Evolutionary conservation across 495 filamentous ascomycete species (phyloP), one percentile per base, ranked within the genome.

Genomic region (Lasiosphaeris hirsuta): DNA sequence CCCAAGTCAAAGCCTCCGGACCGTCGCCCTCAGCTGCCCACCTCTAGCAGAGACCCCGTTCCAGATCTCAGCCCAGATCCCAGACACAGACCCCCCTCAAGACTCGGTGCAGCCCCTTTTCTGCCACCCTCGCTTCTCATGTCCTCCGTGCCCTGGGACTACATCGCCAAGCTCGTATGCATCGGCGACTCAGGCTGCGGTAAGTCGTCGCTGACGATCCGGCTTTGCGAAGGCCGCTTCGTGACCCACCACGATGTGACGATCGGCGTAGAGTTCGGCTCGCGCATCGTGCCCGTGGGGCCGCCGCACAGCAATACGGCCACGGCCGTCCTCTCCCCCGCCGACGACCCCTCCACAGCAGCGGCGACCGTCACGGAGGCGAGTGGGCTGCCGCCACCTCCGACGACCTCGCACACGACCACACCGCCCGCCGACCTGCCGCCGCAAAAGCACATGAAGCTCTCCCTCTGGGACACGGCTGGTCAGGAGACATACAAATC

Each of bases 401-500:
- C 41, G 5, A 69, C 54, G 10, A 49, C 51, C 39, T 42, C 63
- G 41, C 17, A 19, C 15, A 10, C 59, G n/a, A 10, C 60, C 13
- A 13, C 54, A 15, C 51, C 61, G 5, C n/a, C 49, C 56, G 64
- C 45, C 18, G 67, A 65, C 23, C 59, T 57, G 30, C 50, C 55
- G 9, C 67, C 64, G 9, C 86, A 89, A 69, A 90, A 91, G 64
- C 85, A 86, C 71, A 90, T 89, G 87, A 90, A 90, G 61, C 72
- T 82, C 36, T 76, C 71, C 51, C 70, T 98, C 11, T 97, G 94
- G 94, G 94, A 98, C 70, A 98, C 94, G 0, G 94, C 94, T 19
- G 94, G 94, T 4, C 94, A 98, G 67, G 94, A 98, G 78, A 96
- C 90, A 37, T 96, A 96, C 77, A 95, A 95, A 68, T 90, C 88